Evolutionary conservation across 164 flowering plant species (phyloP).

Genomic region (Amborella trichopoda): DNA sequence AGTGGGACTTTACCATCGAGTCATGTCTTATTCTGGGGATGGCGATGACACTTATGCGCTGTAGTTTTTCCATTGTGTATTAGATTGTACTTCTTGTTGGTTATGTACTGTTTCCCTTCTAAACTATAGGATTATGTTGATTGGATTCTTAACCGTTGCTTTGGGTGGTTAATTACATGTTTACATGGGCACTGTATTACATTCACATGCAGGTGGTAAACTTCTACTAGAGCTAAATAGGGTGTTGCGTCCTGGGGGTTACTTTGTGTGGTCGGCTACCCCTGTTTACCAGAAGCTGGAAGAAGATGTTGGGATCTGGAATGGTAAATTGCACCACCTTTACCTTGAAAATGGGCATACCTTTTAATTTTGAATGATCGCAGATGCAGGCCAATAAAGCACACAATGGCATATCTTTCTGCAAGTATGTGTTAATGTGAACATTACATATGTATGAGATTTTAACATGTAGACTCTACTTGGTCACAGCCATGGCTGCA

Average conservation of each 20-base stretch:
- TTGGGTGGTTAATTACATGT: not conserved
- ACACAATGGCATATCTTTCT: too few relatives aligned
- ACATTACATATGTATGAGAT: too few relatives aligned
- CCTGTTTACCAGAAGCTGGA: slow-evolving; percentile 49
- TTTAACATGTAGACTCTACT: too few relatives aligned
- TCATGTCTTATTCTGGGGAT: too few relatives aligned
- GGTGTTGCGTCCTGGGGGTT: slow-evolving; percentile 73
- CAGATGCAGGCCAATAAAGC: too few relatives aligned
- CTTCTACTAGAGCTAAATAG: slow-evolving; percentile 78
- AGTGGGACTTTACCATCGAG: too few relatives aligned
- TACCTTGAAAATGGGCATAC: too few relatives aligned
- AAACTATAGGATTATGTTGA: not conserved
- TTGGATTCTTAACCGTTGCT: not conserved
- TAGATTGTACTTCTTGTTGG: not conserved
- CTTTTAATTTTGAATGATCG: too few relatives aligned
- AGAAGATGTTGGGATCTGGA: slow-evolving; percentile 64
- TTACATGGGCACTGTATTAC: not conserved
- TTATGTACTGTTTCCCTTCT: not conserved
- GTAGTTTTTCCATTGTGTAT: not conserved
- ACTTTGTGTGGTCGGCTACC: slow-evolving; percentile 86
- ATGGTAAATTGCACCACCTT: too few relatives aligned
- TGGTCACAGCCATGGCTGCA: slow-evolving; percentile 64
- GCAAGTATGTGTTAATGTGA: too few relatives aligned
- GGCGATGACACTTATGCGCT: not conserved
- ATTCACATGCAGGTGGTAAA: slow-evolving; percentile 48